phyloP scores from a whole-genome alignment of 352 stramenopile genomes.

The Globisporangium mamillatum region DNA sequence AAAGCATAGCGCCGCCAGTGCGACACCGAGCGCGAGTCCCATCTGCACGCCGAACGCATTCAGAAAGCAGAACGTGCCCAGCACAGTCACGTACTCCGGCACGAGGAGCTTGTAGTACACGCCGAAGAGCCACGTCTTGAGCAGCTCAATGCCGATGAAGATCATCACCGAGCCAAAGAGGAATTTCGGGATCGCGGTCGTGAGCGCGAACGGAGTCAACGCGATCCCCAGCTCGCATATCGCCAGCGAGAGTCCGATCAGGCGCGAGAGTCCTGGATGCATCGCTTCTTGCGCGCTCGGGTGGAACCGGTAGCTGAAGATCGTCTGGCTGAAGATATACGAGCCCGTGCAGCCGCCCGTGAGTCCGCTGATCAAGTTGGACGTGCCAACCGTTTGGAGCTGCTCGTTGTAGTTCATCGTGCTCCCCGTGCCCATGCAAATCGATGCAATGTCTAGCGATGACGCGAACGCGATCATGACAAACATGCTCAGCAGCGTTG shows the following conservation, averaged over 20 bases:
- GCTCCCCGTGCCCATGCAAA: slow-evolving; percentile 91
- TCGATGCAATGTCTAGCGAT: slow-evolving; percentile 93
- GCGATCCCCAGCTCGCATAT: slow-evolving; percentile 56
- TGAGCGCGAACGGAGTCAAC: slow-evolving; percentile 86
- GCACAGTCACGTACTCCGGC: slow-evolving; percentile 88
- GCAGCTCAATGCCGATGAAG: slow-evolving; percentile 95
- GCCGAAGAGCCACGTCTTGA: slow-evolving; percentile 76
- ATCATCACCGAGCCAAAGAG: slow-evolving; percentile 97
- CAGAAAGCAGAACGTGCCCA: slow-evolving; percentile 91
- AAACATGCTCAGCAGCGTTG: slow-evolving; percentile 90
- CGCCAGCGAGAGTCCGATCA: slow-evolving; percentile 62
- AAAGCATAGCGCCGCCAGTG: slow-evolving; percentile 63
- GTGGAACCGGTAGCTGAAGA: slow-evolving; percentile 81
- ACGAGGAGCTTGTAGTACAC: slow-evolving; percentile 59
- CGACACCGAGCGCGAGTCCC: slow-evolving; percentile 57
- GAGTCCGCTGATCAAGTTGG: slow-evolving; percentile 88
- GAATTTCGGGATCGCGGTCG: slow-evolving; percentile 92
- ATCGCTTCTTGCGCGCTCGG: slow-evolving; percentile 33
- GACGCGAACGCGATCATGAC: slow-evolving; percentile 94
- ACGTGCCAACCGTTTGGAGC: slow-evolving; percentile 91
- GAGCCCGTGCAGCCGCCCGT: slow-evolving; percentile 83
- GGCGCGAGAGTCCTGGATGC: slow-evolving; percentile 49
- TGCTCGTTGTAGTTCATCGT: slow-evolving; percentile 94
- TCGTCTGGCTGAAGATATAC: slow-evolving; percentile 94
- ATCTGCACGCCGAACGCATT: slow-evolving; percentile 90